Conservation (phyloP, 345 rosid genomes). For the Populus deltoides region DNA sequence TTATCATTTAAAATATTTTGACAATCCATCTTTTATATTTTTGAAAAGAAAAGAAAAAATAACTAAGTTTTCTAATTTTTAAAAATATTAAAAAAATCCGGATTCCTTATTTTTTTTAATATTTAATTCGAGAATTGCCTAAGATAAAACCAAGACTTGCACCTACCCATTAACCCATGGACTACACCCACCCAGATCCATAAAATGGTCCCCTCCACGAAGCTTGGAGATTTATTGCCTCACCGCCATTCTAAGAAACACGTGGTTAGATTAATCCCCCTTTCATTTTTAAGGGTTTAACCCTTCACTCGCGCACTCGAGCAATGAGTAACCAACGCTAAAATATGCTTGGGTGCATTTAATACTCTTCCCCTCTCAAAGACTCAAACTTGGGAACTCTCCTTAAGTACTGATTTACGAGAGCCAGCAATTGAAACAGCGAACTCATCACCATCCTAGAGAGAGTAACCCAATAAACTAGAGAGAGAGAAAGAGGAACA, state of each 20-base stretch:
- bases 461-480: not conserved
- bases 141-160: not conserved
- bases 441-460: not conserved
- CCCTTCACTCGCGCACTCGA: conserved; percentile 8
- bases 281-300: too few relatives aligned
- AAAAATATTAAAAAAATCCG: too few relatives aligned
- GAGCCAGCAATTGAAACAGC: not conserved
- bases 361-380: not conserved
- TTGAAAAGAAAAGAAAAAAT: too few relatives aligned
- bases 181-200: not conserved
- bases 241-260: not conserved
- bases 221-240: conserved; percentile 23
- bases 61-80: too few relatives aligned
- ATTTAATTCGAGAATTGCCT: too few relatives aligned
- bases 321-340: conserved; percentile 23
- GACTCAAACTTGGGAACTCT: not conserved
- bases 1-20: too few relatives aligned
- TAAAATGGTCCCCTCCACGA: conserved; percentile 25
- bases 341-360: conserved; percentile 11
- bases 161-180: not conserved
- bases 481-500: not conserved
- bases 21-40: too few relatives aligned
- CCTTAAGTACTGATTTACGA: not conserved
- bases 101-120: too few relatives aligned
- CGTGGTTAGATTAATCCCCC: not conserved